Evolutionary conservation across 495 filamentous ascomycete genomes (phyloP).

Genomic region (Penicillium angulare): DNA sequence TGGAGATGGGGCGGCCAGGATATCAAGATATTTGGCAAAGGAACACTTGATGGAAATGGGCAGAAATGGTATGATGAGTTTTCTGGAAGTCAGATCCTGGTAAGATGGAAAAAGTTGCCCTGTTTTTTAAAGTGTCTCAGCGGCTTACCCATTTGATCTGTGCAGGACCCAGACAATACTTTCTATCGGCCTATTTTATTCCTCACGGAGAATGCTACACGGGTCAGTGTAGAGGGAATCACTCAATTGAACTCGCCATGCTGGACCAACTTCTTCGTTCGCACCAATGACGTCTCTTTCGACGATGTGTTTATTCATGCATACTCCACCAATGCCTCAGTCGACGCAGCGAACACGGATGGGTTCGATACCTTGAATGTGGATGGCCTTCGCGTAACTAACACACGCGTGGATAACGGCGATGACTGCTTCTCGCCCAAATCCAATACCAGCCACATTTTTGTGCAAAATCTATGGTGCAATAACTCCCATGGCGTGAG

Average conservation of each 20-base stretch:
- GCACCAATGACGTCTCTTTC: slow-evolving; percentile 51
- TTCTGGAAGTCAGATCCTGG: slow-evolving; percentile 44
- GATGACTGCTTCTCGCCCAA: slow-evolving; percentile 63
- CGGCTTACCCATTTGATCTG: neutral
- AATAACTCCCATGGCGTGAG: slow-evolving; percentile 57
- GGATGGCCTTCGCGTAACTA: slow-evolving; percentile 47
- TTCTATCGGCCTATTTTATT: slow-evolving; percentile 57
- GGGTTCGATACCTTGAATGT: slow-evolving; percentile 57
- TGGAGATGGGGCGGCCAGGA: slow-evolving; percentile 59
- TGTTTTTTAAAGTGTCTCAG: neutral
- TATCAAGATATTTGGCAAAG: slow-evolving; percentile 54
- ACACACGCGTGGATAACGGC: slow-evolving; percentile 51
- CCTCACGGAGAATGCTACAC: slow-evolving; percentile 55
- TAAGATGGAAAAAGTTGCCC: slow-evolving; percentile 16
- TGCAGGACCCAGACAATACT: slow-evolving; percentile 50
- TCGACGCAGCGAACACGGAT: slow-evolving; percentile 55
- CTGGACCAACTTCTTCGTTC: slow-evolving; percentile 59
- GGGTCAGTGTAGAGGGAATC: slow-evolving; percentile 53
- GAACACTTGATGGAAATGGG: slow-evolving; percentile 56
- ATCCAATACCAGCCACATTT: slow-evolving; percentile 56
- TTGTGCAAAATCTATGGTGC: slow-evolving; percentile 57
- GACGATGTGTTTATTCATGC: slow-evolving; percentile 54
- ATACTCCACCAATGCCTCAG: slow-evolving; percentile 49
- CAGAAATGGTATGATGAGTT: slow-evolving; percentile 51
- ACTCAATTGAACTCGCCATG: slow-evolving; percentile 57